Percentiles rank a stretch among this genome's conserved stretches.
Conservation (phyloP, 352 stramenopile species). For the Aphanomyces euteiches region DNA sequence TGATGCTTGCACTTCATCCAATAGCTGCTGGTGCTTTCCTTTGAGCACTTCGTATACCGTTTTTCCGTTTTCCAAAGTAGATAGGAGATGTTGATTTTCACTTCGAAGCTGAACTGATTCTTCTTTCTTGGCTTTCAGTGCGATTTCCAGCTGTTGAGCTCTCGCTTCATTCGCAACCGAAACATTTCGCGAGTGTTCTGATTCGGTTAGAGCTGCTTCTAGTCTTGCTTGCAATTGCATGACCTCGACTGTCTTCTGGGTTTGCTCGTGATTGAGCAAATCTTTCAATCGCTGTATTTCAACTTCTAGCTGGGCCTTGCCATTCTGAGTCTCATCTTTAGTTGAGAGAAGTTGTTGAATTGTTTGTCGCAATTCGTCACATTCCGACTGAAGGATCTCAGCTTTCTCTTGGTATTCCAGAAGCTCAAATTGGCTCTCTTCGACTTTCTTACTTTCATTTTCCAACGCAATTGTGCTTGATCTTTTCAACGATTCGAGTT, state of each 20-base stretch:
- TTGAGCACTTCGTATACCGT: conserved; percentile 5
- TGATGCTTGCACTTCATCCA: not conserved
- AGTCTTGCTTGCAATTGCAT: not conserved
- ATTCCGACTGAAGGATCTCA: too few species aligned
- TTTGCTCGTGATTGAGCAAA: not conserved
- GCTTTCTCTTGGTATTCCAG: too few species aligned
- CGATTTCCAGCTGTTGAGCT: not conserved
- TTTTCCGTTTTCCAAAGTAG: not conserved
- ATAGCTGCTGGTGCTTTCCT: not conserved
- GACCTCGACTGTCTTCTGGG: not conserved
- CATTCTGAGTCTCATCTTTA: not conserved
- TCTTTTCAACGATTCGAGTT: not conserved
- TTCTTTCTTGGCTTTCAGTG: not conserved
- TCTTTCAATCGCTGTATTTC: conserved; percentile 3
- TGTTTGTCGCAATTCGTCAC: not conserved
- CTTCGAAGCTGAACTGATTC: not conserved
- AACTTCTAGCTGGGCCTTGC: not conserved
- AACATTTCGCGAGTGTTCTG: not conserved
- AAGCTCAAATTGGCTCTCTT: too few species aligned
- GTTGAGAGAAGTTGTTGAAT: not conserved
- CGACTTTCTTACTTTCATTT: too few species aligned
- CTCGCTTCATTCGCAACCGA: not conserved
- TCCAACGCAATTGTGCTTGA: too few species aligned
- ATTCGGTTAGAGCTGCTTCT: not conserved
- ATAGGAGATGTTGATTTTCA: not conserved